Evolutionary conservation across 805 yeast genomes (phyloP).

Genomic region (Hanseniaspora vineae): DNA sequence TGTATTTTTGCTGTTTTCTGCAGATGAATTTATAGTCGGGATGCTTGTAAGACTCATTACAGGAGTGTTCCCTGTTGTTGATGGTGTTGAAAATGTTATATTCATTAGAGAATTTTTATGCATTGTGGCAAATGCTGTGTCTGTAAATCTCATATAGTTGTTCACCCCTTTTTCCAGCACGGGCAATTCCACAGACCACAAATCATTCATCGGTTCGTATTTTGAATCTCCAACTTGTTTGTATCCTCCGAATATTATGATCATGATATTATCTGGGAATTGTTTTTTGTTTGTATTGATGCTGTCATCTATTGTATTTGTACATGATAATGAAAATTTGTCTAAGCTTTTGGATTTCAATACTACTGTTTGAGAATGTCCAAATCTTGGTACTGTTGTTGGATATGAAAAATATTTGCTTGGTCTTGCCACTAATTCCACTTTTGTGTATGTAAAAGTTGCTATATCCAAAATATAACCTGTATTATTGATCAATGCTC

Average conservation of each 20-base stretch:
- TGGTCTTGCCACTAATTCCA: conserved; percentile 26
- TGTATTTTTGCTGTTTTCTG: no score
- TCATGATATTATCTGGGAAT: neutral
- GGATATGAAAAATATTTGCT: conserved; percentile 20
- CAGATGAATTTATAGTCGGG: no score
- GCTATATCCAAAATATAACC: conserved; percentile 48
- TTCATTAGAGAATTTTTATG: conserved; percentile 10
- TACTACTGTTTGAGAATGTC: conserved; percentile 23
- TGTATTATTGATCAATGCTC: conserved; percentile 35
- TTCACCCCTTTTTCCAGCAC: conserved; percentile 25
- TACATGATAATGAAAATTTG: neutral
- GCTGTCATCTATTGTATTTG: neutral
- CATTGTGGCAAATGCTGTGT: conserved; percentile 23
- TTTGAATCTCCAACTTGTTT: conserved; percentile 18
- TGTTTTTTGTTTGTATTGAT: neutral
- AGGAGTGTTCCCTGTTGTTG: no score
- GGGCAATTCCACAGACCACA: conserved; percentile 30
- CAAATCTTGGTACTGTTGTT: conserved; percentile 26
- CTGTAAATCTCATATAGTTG: conserved; percentile 26
- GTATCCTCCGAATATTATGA: conserved; percentile 38
- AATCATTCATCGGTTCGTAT: conserved; percentile 27
- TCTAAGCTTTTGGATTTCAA: neutral
- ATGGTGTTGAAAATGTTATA: no score
- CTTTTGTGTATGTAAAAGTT: conserved; percentile 35
- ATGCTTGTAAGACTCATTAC: no score